Conservation (phyloP, 2,329 filamentous ascomycete species). For the Cercospora zeae-maydis region DNA sequence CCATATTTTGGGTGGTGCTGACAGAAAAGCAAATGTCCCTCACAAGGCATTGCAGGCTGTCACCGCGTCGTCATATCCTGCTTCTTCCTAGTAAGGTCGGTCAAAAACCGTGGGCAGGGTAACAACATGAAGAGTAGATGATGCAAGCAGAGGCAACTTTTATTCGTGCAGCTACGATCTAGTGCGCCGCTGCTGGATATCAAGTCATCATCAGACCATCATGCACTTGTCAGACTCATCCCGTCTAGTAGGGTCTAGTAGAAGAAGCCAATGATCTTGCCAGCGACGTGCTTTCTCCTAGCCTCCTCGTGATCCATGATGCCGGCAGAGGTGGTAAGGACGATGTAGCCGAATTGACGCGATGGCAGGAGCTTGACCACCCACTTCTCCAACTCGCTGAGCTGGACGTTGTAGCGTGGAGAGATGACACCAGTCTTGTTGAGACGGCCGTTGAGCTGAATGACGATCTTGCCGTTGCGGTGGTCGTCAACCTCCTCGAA, state of each 20-base stretch:
- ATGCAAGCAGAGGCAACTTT: conserved; percentile 20
- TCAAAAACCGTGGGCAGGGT: not conserved
- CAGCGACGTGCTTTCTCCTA: conserved; percentile 95
- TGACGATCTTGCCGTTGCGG: conserved; percentile 99
- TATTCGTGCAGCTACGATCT: conserved; percentile 21
- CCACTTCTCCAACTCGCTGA: conserved; percentile 98
- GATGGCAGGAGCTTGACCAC: conserved; percentile 97
- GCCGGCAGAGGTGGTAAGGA: conserved; percentile 97
- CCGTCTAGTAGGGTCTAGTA: conserved; percentile 67
- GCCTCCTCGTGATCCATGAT: conserved; percentile 99
- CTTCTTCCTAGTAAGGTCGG: not conserved
- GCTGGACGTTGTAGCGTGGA: conserved; percentile 98
- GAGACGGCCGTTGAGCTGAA: conserved; percentile 97
- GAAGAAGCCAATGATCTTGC: conserved; percentile 99
- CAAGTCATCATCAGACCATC: conserved; percentile 13
- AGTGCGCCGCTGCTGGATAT: conserved; percentile 17
- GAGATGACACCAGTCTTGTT: conserved; percentile 99
- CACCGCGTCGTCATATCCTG: too few species aligned
- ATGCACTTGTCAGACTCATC: conserved; percentile 5
- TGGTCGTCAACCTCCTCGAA: conserved; percentile 99
- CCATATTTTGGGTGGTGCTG: too few species aligned
- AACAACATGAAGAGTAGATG: not conserved
- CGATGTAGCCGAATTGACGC: conserved; percentile 99
- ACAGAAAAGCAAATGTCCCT: too few species aligned
- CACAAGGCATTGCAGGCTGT: too few species aligned